Evolutionary conservation across 2,329 filamentous ascomycete genomes (phyloP), one percentile per base, ranked within the genome.

Genomic region (Phaeomoniella chlamydospora): DNA sequence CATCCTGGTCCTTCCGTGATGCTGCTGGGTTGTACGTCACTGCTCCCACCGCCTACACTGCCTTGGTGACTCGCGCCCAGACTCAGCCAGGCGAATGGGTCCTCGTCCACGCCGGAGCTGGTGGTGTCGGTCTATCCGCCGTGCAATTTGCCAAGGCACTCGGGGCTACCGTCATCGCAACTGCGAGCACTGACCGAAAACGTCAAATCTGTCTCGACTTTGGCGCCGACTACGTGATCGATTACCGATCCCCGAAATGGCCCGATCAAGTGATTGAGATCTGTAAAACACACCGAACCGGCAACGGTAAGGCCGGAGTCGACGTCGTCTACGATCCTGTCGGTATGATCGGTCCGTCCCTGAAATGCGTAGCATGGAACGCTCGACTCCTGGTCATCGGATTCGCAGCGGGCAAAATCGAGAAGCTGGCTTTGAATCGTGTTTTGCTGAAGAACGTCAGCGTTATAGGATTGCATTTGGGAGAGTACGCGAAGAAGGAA

Each of bases 261-360:
- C 68, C 72, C 2, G 65, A 75, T 42, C 57, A 75, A 41, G 85
- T 94, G 33, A 82, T 82, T 62, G 75, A 73, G 46, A 58, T 96
- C 31, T 63, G 59, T 42, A 49, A 53, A 15, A 42, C 51, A 41
- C 45, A 64, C 31, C 47, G 61, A 39, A 88, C 80, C 3, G 83
- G 82, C 0, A 73, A 75, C 42, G 72, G 72, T 1, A 62, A 67
- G 31, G 54, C 55, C 0, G 76, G 86, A 9, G 87, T 94, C 13
- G 87, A 96, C 57, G 84, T 96, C 35, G 87, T 96, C 15, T 96
- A 85, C 61, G 88, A 96, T 56, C 86, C 88, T 10, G 88, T 96
- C 1, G 88, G 88, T 1, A 62, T 94, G 53, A 83, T 94, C 34
- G 85, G 92, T 45, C 71, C 76, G 52, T 85, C 78, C 46, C 82